Evolutionary conservation across 225 moss, liverwort and hornwort genomes (phyloP).

Genomic region (Physcomitrium patens): DNA sequence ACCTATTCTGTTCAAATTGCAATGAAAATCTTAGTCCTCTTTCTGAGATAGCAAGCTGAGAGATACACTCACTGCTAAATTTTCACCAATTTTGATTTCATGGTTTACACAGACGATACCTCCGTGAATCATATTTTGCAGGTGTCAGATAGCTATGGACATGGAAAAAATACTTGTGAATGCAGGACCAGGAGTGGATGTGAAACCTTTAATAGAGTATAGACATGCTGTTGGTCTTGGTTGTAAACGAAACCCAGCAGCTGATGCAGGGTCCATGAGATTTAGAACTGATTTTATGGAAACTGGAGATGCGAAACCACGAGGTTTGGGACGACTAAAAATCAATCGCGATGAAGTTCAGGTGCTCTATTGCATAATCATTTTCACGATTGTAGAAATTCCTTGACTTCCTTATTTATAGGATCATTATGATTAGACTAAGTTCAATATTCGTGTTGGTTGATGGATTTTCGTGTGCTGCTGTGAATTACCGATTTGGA

Average conservation of each 20-base stretch:
- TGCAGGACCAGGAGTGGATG: conserved; percentile 32
- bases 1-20: not conserved
- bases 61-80: not conserved
- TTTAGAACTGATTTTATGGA: conserved; percentile 29
- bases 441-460: not conserved
- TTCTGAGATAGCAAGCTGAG: conserved; percentile 1
- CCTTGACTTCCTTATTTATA: conserved; percentile 6
- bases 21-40: conserved; percentile 3
- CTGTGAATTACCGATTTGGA: too few relatives aligned
- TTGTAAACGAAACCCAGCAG: conserved; percentile 15
- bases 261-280: conserved; percentile 21
- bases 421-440: not conserved
- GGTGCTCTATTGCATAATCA: conserved; percentile 30
- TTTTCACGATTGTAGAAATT: not conserved
- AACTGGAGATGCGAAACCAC: conserved; percentile 37
- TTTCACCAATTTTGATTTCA: not conserved
- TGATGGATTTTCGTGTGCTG: too few relatives aligned
- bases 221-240: conserved; percentile 23
- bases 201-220: conserved; percentile 39
- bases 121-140: conserved; percentile 25
- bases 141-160: conserved; percentile 25
- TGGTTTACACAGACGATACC: conserved; percentile 3
- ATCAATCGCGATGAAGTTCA: conserved; percentile 27
- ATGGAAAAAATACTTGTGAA: not conserved
- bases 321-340: conserved; percentile 27